Percentiles rank a stretch among this genome's conserved stretches.
phyloP scores from a whole-genome alignment of 345 rosid species.

The Conringia planisiliqua region DNA sequence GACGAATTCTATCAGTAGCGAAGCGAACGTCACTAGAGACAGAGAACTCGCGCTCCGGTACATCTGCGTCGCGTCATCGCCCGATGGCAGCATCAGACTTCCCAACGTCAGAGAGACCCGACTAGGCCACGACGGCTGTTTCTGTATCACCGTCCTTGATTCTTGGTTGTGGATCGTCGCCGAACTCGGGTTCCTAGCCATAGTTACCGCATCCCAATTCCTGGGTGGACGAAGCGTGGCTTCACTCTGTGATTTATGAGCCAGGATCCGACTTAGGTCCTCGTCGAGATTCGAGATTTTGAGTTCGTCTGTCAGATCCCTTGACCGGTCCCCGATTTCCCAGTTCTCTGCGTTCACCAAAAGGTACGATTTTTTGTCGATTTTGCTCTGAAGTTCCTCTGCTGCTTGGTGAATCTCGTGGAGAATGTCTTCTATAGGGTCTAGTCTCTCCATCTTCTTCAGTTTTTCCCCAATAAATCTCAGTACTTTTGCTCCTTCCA shows the following conservation, averaged over 20 bases:
- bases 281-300: slow-evolving; percentile 45
- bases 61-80: slow-evolving; percentile 43
- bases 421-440: slow-evolving; percentile 50
- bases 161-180: background rate
- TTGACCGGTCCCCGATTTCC: slow-evolving; percentile 35
- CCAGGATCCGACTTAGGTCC: slow-evolving; percentile 34
- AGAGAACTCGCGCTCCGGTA: slow-evolving; percentile 73
- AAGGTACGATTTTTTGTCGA: slow-evolving; percentile 54
- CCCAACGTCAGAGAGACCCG: slow-evolving; percentile 27
- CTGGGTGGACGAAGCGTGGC: slow-evolving; percentile 21
- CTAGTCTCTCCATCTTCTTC: slow-evolving; percentile 72
- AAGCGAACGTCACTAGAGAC: slow-evolving; percentile 80
- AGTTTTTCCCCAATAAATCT: slow-evolving; percentile 67
- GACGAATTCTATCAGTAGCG: slow-evolving; percentile 74
- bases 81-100: slow-evolving; percentile 10
- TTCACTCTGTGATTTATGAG: slow-evolving; percentile 47
- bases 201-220: slow-evolving; percentile 17
- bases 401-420: slow-evolving; percentile 67
- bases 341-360: slow-evolving; percentile 43
- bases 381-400: slow-evolving; percentile 61
- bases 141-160: slow-evolving; percentile 17
- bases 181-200: background rate
- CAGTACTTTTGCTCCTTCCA: slow-evolving; percentile 65
- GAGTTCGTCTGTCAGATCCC: slow-evolving; percentile 33
- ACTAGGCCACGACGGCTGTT: slow-evolving; percentile 55